phyloP scores from a whole-genome alignment of 805 yeast genomes.

The Ogataea salicorniae region DNA sequence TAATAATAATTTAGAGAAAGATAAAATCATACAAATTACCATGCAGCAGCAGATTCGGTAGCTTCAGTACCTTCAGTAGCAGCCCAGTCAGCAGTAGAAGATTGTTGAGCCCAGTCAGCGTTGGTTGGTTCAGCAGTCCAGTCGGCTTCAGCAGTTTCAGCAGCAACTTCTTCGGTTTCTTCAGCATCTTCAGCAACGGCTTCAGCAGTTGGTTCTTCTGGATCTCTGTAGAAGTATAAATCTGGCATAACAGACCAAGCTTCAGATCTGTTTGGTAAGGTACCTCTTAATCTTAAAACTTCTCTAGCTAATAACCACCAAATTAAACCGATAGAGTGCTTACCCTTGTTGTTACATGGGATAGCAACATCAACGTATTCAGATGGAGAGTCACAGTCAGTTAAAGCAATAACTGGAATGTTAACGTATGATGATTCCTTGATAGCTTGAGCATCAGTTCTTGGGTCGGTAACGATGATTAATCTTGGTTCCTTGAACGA shows the following conservation, averaged over 20 bases:
- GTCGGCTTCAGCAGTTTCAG: conserved; percentile 59
- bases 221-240: conserved; percentile 99
- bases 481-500: conserved; percentile 99
- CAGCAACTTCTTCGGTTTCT: conserved; percentile 57
- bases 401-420: conserved; percentile 99
- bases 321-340: conserved; percentile 98
- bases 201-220: conserved; percentile 93
- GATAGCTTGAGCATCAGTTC: conserved; percentile 99
- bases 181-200: conserved; percentile 60
- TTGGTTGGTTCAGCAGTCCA: conserved; percentile 53
- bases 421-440: conserved; percentile 99
- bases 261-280: conserved; percentile 91
- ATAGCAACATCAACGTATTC: conserved; percentile 99
- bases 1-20: conserved; percentile 3
- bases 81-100: conserved; percentile 42
- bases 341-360: conserved; percentile 99
- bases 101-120: conserved; percentile 73
- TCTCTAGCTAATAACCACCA: conserved; percentile 99
- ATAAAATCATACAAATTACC: conserved; percentile 24
- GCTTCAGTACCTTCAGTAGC: conserved; percentile 65
- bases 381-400: conserved; percentile 98
- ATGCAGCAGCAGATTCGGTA: conserved; percentile 40
- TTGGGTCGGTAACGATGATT: conserved; percentile 98
- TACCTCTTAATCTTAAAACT: conserved; percentile 98
- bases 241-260: conserved; percentile 99